Conservation (phyloP, 202 grass and related monocot genomes). For the Elaeis oleifera region DNA sequence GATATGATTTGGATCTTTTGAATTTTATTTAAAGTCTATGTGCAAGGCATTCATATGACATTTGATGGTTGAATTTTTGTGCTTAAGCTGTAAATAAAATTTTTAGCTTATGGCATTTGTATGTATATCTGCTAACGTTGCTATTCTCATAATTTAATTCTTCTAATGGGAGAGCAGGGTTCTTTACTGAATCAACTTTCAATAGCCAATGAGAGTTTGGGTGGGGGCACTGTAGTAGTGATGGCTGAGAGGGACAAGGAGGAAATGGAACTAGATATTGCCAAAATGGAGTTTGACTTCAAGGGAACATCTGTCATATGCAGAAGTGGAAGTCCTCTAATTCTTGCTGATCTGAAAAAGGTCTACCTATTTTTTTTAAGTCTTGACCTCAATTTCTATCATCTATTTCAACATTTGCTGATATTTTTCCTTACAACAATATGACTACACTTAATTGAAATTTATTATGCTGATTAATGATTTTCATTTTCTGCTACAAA, state of each 20-base stretch:
- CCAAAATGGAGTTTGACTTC: constrained; percentile 93
- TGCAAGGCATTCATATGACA: too few relatives aligned
- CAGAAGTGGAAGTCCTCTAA: constrained; percentile 90
- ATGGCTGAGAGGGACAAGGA: constrained; percentile 97
- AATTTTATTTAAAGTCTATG: too few relatives aligned
- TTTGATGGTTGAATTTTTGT: too few relatives aligned
- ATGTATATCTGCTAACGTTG: neutral
- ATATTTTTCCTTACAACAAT: constrained; percentile 9
- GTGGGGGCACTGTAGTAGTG: constrained; percentile 94
- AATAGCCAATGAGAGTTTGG: constrained; percentile 97
- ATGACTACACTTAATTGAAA: constrained; percentile 15
- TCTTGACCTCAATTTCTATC: constrained; percentile 9
- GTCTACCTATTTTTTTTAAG: constrained; percentile 23
- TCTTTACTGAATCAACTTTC: constrained; percentile 96
- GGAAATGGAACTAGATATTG: constrained; percentile 98
- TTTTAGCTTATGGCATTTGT: neutral
- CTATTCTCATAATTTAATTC: constrained; percentile 22
- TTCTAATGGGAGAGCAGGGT: constrained; percentile 39
- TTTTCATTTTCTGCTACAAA: constrained; percentile 4
- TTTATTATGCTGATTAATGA: neutral
- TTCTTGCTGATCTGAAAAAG: constrained; percentile 94
- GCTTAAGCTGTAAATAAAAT: neutral
- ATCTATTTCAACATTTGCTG: constrained; percentile 14
- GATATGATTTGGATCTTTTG: too few relatives aligned
- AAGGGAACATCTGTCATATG: constrained; percentile 99